Conservation (phyloP, 208 protist genomes). For the Trypanosoma boissoni region DNA sequence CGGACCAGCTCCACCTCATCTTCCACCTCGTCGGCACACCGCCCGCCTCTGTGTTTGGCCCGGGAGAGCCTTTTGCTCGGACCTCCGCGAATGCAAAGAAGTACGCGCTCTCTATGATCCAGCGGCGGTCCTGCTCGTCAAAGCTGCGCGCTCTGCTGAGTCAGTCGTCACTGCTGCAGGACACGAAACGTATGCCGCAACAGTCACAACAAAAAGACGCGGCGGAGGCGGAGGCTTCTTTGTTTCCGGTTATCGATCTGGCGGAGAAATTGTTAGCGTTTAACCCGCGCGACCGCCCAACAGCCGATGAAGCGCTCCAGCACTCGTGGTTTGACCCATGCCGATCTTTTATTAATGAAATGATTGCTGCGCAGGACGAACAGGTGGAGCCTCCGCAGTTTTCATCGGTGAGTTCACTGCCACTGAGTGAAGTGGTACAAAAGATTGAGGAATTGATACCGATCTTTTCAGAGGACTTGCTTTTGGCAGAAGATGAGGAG, state of each 20-base stretch:
- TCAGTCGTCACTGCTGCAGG: slow-evolving; percentile 58
- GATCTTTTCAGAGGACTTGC: slow-evolving; percentile 77
- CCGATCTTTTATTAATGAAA: slow-evolving; percentile 77
- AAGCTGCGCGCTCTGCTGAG: slow-evolving; percentile 48
- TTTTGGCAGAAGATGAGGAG: slow-evolving; percentile 46
- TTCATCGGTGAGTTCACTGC: slow-evolving; percentile 49
- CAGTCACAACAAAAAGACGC: no score
- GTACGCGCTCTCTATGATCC: slow-evolving; percentile 73
- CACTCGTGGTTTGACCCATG: slow-evolving; percentile 84
- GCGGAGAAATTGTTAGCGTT: slow-evolving; percentile 78
- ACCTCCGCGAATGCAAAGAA: slow-evolving; percentile 82
- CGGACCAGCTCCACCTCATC: slow-evolving; percentile 94
- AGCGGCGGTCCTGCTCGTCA: slow-evolving; percentile 47
- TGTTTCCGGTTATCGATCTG: slow-evolving; percentile 60
- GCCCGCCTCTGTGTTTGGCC: slow-evolving; percentile 70
- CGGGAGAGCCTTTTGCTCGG: slow-evolving; percentile 81
- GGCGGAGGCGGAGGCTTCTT: slow-evolving; percentile 1
- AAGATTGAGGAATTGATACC: slow-evolving; percentile 81
- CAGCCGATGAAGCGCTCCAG: slow-evolving; percentile 72
- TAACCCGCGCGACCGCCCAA: slow-evolving; percentile 72
- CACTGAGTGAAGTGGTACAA: slow-evolving; percentile 45
- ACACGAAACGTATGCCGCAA: slow-evolving; percentile 12
- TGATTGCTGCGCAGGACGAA: slow-evolving; percentile 60
- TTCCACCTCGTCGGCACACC: slow-evolving; percentile 94
- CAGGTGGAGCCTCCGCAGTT: slow-evolving; percentile 43